A percentile compares a stretch with the other conserved stretches of the same genome.
These are phyloP conservation scores for Phycomyces blakesleeanus DNA, from an alignment of 192 early-diverging fungal genomes.

Conservation along the genomic window DNA sequence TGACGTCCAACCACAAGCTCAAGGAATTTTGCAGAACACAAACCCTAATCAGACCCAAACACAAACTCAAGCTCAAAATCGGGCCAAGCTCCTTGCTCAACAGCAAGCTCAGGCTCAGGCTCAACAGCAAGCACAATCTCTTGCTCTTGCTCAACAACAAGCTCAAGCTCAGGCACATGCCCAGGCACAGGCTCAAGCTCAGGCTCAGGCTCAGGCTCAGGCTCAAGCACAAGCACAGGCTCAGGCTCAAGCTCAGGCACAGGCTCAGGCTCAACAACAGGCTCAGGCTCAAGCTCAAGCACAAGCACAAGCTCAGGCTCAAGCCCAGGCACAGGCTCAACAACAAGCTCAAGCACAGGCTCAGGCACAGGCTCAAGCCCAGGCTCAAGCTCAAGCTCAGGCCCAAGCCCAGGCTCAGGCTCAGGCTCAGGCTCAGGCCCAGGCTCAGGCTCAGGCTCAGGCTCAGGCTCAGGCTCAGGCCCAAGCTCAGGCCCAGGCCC, in stretches of 20 bases:
- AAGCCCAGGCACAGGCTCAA: conserved; percentile 10
- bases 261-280: conserved; percentile 10
- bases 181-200: not conserved
- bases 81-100: not conserved
- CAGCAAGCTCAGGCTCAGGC: not conserved
- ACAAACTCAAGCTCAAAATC: conserved; percentile 13
- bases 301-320: not conserved
- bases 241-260: conserved; percentile 12
- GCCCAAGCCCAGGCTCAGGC: conserved; percentile 26
- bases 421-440: conserved; percentile 20
- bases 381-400: conserved; percentile 5
- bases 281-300: conserved; percentile 13
- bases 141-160: not conserved
- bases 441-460: conserved; percentile 22
- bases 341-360: conserved; percentile 4
- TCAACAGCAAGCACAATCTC: not conserved
- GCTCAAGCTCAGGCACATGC: not conserved
- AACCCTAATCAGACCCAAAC: too few relatives aligned
- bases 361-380: not conserved
- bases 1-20: not conserved
- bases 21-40: too few relatives aligned
- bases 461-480: conserved; percentile 12
- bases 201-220: not conserved
- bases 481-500: conserved; percentile 1
- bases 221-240: conserved; percentile 19